Conservation (phyloP, 139 green algal genomes). For the Chlorella ohadii region DNA sequence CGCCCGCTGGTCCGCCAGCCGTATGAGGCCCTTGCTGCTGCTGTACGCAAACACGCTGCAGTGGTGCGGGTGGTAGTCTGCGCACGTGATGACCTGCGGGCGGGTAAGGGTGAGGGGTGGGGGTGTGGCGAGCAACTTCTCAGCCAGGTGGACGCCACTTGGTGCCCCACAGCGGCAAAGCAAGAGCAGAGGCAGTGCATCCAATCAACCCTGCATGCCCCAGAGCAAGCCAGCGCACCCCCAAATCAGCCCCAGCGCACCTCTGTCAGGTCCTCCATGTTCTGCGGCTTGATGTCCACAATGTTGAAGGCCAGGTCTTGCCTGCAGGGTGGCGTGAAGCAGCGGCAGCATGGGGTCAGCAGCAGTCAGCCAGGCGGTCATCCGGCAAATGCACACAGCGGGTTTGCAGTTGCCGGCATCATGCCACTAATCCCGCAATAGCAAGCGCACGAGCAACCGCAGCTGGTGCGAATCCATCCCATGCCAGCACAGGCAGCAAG, state of each 20-base stretch:
- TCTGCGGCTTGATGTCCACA: slow-evolving; percentile 98
- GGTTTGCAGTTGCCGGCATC: not conserved
- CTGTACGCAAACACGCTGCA: slow-evolving; percentile 95
- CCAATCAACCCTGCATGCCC: too few relatives aligned
- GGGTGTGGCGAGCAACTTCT: too few relatives aligned
- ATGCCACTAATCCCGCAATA: not conserved
- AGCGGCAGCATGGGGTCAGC: not conserved
- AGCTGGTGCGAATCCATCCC: too few relatives aligned
- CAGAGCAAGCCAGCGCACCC: not conserved
- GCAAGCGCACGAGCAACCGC: too few relatives aligned
- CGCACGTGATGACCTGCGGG: slow-evolving; percentile 94
- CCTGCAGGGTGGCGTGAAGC: not conserved
- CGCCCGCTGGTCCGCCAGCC: slow-evolving; percentile 92
- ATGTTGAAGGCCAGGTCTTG: slow-evolving; percentile 94
- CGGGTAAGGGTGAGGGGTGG: not conserved
- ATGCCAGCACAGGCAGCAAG: too few relatives aligned
- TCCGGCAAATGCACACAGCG: not conserved
- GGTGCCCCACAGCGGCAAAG: too few relatives aligned
- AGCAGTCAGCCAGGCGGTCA: not conserved
- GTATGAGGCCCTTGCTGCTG: slow-evolving; percentile 95
- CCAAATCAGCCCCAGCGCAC: slow-evolving; percentile 13
- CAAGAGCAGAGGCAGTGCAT: not conserved
- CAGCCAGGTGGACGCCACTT: not conserved
- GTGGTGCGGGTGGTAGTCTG: slow-evolving; percentile 93
- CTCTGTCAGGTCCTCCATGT: slow-evolving; percentile 99